Evolutionary conservation across 768 basidiomycete species (phyloP).

Genomic region (Kwoniella europaea): DNA sequence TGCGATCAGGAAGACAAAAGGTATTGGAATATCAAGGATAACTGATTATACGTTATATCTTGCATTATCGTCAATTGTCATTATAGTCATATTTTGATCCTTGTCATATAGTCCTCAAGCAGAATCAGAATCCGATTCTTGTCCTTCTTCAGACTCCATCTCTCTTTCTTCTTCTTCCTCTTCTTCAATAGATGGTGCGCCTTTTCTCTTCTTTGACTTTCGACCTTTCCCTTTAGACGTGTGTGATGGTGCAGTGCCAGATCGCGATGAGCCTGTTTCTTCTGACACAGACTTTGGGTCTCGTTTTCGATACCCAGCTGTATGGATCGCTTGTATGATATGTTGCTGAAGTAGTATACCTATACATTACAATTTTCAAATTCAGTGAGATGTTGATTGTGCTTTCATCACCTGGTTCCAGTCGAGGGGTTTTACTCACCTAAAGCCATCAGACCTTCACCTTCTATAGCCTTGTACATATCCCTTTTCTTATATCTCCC

Average conservation of each 20-base stretch:
- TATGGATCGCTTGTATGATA: slow-evolving; percentile 16
- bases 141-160: slow-evolving; percentile 3
- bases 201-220: neutral
- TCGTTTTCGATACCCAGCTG: slow-evolving; percentile 13
- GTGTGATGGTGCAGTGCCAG: neutral
- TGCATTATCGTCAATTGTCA: neutral
- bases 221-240: neutral
- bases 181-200: neutral
- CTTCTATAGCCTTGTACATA: slow-evolving; percentile 42
- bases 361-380: neutral
- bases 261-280: neutral
- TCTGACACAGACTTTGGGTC: neutral
- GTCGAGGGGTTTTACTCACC: slow-evolving; percentile 24
- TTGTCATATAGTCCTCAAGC: neutral
- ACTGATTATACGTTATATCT: neutral
- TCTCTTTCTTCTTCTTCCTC: slow-evolving; percentile 1
- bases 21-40: no score
- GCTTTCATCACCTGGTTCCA: no score
- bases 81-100: neutral
- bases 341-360: slow-evolving; percentile 32
- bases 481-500: slow-evolving; percentile 36
- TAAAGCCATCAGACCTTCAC: slow-evolving; percentile 39
- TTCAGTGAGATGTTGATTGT: neutral
- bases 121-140: neutral
- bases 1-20: no score